A percentile compares a stretch with the other conserved stretches of the same genome.
Conservation (phyloP, 805 yeast species). For the Saccharomycopsis selenospora region DNA sequence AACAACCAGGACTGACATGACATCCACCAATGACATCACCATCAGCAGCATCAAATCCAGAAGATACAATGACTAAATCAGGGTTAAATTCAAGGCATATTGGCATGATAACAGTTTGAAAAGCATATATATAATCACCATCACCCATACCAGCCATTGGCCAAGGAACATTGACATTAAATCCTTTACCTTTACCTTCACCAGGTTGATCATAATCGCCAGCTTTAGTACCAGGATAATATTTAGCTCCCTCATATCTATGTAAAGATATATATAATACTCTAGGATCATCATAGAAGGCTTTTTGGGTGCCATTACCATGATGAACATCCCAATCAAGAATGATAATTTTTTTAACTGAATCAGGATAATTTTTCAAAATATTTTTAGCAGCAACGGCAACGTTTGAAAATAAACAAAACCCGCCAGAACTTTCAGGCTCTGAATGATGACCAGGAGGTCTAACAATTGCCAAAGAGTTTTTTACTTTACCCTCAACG, state of each 20-base stretch:
- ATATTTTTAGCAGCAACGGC: conserved; percentile 93
- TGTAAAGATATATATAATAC: conserved; percentile 89
- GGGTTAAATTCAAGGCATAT: conserved; percentile 85
- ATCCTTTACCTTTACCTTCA: conserved; percentile 80
- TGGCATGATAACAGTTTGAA: conserved; percentile 79
- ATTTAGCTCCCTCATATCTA: conserved; percentile 84
- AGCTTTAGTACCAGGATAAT: conserved; percentile 88
- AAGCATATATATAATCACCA: conserved; percentile 91
- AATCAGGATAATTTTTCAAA: conserved; percentile 76
- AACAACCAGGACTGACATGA: conserved; percentile 91
- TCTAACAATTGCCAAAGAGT: conserved; percentile 88
- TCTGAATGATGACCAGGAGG: conserved; percentile 99
- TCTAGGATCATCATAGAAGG: conserved; percentile 81
- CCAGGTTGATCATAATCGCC: conserved; percentile 82
- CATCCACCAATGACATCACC: conserved; percentile 97
- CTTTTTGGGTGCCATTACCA: conserved; percentile 96
- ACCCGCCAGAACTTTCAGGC: conserved; percentile 95
- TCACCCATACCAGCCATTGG: conserved; percentile 85
- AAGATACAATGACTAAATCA: conserved; percentile 83
- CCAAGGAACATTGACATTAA: conserved; percentile 90
- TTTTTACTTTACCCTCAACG: conserved; percentile 84
- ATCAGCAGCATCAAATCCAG: conserved; percentile 98
- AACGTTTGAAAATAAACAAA: conserved; percentile 91
- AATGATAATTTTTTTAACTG: conserved; percentile 74
- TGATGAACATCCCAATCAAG: conserved; percentile 99